These are phyloP conservation scores for Nemania sp. DNA, from an alignment of 2,329 filamentous ascomycete genomes.

Conservation along the genomic window DNA sequence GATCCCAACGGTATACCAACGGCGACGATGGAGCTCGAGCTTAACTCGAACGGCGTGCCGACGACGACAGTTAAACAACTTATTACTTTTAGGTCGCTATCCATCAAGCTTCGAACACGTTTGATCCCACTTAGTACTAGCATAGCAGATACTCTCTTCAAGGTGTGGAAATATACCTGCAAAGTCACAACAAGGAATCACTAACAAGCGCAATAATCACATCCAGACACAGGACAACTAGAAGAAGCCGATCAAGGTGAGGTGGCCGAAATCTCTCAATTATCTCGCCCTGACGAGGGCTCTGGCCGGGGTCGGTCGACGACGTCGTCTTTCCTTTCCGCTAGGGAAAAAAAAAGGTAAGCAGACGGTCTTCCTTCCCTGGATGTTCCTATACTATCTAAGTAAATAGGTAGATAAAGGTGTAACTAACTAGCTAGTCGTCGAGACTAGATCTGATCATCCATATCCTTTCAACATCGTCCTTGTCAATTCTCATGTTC, in stretches of 20 bases:
- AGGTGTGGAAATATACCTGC: background rate
- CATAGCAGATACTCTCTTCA: no score
- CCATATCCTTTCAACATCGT: conserved; percentile 22
- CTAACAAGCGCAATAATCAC: conserved; percentile 7
- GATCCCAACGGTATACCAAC: no score
- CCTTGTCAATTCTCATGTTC: conserved; percentile 11
- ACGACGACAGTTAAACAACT: no score
- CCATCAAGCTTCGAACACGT: no score
- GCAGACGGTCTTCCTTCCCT: conserved; percentile 25
- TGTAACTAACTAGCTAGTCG: conserved; percentile 27
- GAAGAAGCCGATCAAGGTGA: conserved; percentile 18
- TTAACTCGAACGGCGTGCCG: no score
- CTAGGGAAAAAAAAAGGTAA: conserved; percentile 10
- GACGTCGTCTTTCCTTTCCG: conserved; percentile 11
- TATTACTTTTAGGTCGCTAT: no score
- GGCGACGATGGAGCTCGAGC: no score
- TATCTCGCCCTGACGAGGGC: conserved; percentile 35
- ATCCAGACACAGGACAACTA: background rate
- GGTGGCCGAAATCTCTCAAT: conserved; percentile 38
- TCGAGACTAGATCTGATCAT: conserved; percentile 28
- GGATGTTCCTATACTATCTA: conserved; percentile 1
- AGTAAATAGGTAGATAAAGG: no score
- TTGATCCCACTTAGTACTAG: no score
- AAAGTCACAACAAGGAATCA: background rate
- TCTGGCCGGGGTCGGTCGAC: conserved; percentile 29